Percentiles rank a stretch among this genome's conserved stretches.
Evolutionary conservation across 1,284 basidiomycete species (phyloP).

Genomic region (Microbotryum violaceum): DNA sequence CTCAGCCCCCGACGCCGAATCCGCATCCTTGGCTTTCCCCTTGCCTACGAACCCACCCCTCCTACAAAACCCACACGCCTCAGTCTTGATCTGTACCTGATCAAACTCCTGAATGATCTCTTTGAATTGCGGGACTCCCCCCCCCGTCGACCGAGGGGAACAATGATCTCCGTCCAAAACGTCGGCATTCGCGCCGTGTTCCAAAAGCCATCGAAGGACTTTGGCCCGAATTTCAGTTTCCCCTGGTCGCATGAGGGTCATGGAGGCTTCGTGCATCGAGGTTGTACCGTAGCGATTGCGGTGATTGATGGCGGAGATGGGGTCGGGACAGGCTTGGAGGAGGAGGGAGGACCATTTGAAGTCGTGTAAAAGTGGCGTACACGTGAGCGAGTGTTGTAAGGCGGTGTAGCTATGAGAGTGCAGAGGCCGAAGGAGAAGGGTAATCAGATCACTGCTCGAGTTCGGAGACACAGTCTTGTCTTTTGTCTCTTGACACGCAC

Average conservation of each 20-base stretch:
- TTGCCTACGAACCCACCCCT: slow-evolving; percentile 1
- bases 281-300: slow-evolving; percentile 3
- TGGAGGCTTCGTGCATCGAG: not conserved
- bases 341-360: slow-evolving; percentile 1
- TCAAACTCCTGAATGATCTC: not conserved
- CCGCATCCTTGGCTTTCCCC: slow-evolving; percentile 2
- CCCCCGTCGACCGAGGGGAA: too few species aligned
- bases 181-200: slow-evolving; percentile 7
- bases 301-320: slow-evolving; percentile 6
- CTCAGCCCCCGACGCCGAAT: not conserved
- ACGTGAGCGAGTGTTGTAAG: slow-evolving; percentile 3
- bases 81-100: not conserved
- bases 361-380: slow-evolving; percentile 1
- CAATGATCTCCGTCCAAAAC: not conserved
- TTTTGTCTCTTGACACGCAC: not conserved
- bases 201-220: not conserved
- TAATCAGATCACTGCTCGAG: not conserved
- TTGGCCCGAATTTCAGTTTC: slow-evolving; percentile 3
- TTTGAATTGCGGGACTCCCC: not conserved
- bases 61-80: slow-evolving; percentile 5
- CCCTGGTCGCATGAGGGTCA: slow-evolving; percentile 4
- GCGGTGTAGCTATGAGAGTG: not conserved
- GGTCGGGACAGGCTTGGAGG: slow-evolving; percentile 3
- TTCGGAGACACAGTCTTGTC: too few species aligned
- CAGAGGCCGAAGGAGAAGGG: not conserved